A percentile compares a stretch with the other conserved stretches of the same genome.
Evolutionary conservation across 345 rosid species (phyloP).

Genomic region (Eucalyptus curtisii): DNA sequence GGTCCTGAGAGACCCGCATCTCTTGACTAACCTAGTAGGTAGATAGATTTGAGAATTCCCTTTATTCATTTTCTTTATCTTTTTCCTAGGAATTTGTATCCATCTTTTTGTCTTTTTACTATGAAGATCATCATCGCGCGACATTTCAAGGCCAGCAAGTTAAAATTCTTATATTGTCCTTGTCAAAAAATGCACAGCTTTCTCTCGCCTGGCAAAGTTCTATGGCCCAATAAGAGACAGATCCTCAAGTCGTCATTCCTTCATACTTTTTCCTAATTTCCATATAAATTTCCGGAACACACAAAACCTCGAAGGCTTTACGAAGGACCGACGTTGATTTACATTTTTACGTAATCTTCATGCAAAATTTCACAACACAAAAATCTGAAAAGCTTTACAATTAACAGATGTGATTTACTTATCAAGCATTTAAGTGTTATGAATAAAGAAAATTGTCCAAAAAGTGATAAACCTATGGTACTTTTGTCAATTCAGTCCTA

Average conservation of each 20-base stretch:
- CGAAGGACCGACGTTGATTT: neutral
- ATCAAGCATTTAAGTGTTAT: neutral
- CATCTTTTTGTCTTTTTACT: neutral
- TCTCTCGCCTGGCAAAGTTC: neutral
- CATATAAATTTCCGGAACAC: neutral
- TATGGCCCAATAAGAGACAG: neutral
- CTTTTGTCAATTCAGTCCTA: fast-evolving
- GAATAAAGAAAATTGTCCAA: neutral
- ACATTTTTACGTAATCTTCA: neutral
- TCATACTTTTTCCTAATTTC: neutral
- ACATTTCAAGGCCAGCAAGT: neutral
- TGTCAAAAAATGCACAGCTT: neutral
- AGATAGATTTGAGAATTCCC: neutral
- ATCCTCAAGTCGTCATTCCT: neutral
- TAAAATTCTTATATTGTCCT: neutral
- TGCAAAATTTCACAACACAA: neutral
- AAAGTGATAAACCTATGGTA: fast-evolving
- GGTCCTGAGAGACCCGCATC: neutral
- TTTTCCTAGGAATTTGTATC: neutral
- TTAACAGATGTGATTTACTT: neutral
- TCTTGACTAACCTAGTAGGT: neutral
- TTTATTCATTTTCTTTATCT: neutral
- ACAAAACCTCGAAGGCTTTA: neutral
- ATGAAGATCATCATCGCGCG: neutral
- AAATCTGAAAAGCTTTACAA: neutral